Percentiles rank a stretch among this genome's conserved stretches.
Conservation (phyloP, 2,329 filamentous ascomycete genomes). For the Colletotrichum orbiculare region DNA sequence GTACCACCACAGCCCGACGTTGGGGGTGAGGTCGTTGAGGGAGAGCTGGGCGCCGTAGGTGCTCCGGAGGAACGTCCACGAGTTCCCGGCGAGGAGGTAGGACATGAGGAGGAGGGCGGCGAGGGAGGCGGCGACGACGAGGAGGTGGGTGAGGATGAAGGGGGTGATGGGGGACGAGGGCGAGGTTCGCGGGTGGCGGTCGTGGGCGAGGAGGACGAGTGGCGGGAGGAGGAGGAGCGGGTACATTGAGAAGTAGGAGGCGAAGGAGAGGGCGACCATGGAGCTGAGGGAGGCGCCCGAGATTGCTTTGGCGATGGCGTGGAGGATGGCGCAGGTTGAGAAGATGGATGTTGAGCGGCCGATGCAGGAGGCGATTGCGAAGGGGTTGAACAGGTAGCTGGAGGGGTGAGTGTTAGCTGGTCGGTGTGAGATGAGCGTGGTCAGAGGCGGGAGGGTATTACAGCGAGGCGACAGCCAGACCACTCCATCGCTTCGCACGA, state of each 20-base stretch:
- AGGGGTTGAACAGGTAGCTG: conserved; percentile 94
- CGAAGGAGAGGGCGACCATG: conserved; percentile 86
- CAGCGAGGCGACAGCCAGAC: conserved; percentile 81
- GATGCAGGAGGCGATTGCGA: conserved; percentile 90
- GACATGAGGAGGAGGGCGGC: conserved; percentile 76
- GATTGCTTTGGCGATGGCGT: conserved; percentile 84
- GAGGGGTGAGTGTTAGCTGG: conserved; percentile 74
- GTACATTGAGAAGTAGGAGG: conserved; percentile 92
- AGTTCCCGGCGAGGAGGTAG: conserved; percentile 76
- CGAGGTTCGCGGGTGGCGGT: conserved; percentile 60
- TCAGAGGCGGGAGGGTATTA: conserved; percentile 55
- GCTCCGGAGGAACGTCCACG: conserved; percentile 87
- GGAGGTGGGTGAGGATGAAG: conserved; percentile 67
- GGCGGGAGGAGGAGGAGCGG: conserved; percentile 88
- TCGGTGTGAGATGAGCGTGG: conserved; percentile 59
- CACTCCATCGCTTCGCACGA: conserved; percentile 78
- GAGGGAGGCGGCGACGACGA: conserved; percentile 65
- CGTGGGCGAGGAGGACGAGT: conserved; percentile 82
- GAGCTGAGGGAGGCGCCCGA: conserved; percentile 78
- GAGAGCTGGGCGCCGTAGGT: conserved; percentile 95
- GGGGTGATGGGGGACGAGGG: conserved; percentile 49
- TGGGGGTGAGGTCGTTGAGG: conserved; percentile 91
- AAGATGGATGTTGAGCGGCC: conserved; percentile 90
- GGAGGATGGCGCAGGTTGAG: conserved; percentile 87
- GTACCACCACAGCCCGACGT: conserved; percentile 99